These are phyloP conservation scores for Leishmania lainsoni DNA, from an alignment of 208 protist species.

Conservation along the genomic window DNA sequence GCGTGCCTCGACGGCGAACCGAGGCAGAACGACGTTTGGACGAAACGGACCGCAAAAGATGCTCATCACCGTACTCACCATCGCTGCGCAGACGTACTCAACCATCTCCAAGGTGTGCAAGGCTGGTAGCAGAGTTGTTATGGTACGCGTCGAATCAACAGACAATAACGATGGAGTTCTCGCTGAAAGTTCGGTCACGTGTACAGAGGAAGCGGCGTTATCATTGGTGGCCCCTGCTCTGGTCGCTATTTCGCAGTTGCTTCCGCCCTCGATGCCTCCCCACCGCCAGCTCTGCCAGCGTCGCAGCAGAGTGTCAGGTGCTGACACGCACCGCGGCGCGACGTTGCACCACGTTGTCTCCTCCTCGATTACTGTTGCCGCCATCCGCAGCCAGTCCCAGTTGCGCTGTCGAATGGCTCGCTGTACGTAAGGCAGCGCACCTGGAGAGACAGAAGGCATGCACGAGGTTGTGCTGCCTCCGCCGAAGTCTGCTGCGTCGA, in stretches of 20 bases:
- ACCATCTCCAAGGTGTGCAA: slow-evolving; percentile 59
- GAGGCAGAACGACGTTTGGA: slow-evolving; percentile 26
- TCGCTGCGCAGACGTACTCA: slow-evolving; percentile 54
- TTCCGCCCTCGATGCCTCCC: not conserved
- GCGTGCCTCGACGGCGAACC: slow-evolving; percentile 16
- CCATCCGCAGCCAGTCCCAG: slow-evolving; percentile 49
- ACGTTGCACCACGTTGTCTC: slow-evolving; percentile 68
- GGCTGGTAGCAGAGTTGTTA: slow-evolving; percentile 57
- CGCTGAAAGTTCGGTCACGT: not conserved
- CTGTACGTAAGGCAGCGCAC: slow-evolving; percentile 74
- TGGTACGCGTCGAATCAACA: not conserved
- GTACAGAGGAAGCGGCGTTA: not conserved
- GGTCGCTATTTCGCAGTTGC: not conserved
- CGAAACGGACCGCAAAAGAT: slow-evolving; percentile 53
- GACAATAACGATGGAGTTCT: not conserved
- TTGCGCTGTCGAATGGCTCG: slow-evolving; percentile 80
- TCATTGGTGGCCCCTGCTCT: not conserved
- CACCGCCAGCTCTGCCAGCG: not conserved
- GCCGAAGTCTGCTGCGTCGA: slow-evolving; percentile 76
- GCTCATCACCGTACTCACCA: slow-evolving; percentile 54
- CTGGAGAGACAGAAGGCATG: slow-evolving; percentile 45
- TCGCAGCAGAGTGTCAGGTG: slow-evolving; percentile 1
- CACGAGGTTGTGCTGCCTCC: slow-evolving; percentile 28
- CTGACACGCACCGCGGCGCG: slow-evolving; percentile 28
- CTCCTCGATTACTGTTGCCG: slow-evolving; percentile 41